Evolutionary conservation across 1,139 yeast species (phyloP), one percentile per base, ranked within the genome.

Genomic region (Sporopachydermia cereana): DNA sequence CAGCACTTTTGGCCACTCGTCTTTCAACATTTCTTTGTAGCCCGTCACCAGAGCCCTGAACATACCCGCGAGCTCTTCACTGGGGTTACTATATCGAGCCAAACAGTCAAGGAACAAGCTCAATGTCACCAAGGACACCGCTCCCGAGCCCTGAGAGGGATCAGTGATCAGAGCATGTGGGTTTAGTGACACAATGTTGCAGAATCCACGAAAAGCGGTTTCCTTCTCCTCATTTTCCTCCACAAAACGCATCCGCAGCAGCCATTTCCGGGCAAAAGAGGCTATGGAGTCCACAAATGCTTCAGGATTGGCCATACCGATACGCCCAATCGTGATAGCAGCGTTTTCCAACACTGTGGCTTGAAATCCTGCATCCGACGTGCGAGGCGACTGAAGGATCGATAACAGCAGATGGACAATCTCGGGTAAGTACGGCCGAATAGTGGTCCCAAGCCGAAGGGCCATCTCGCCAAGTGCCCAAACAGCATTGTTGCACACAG

Each of bases 391-490:
- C 49, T 74, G 68, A 45, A 89, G 64, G 21, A 86, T 69, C 14
- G 84, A 84, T 20, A 85, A 73, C 46, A 89, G 63, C 22, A 82
- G 64, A 41, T 72, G 72, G 45, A 84, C 69, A 49, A 85, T 63
- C 50, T 79, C 80, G 42, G 68, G 67, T 44, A 83, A 61, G 57
- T 75, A 84, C n/a, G 80, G 80, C 20, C 64, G 60, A 2, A 71
- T 54, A 2, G 47, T 49, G 41, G 51, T 47, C 4, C 59, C 60
- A 24, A 80, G 58, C 51, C 85, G 74, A 56, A 88, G 68, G 1
- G 84, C 69, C 36, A 93, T 76, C 61, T 91, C 95, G 30, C 98
- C 98, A 18, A 84, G 66, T 1, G 95, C 76, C 98, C 98, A 91
- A 44, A 86, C 79, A 1, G 97, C 95, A 62, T 91, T 91, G 59